Evolutionary conservation across 2,329 filamentous ascomycete genomes (phyloP), one percentile per base, ranked within the genome.

Genomic region (Talaromyces amestolkiae): DNA sequence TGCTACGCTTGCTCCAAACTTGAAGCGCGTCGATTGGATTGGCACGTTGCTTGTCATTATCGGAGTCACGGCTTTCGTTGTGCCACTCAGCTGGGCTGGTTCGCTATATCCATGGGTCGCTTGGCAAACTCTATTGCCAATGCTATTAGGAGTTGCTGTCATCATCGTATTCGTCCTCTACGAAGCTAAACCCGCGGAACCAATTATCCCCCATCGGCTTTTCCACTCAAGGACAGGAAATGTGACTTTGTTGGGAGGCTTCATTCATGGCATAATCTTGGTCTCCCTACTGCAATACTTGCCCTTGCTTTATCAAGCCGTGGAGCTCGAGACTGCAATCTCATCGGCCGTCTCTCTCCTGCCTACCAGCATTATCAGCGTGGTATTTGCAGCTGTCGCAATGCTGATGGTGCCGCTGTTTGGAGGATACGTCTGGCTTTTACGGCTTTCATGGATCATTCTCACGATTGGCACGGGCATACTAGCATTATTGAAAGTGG

Each of bases 221-320:
- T 83, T 85, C 70, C 71, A 68, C 1, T 82, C 80, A 69, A 74
- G 78, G 3, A 83, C 81, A 7, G 72, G 68, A 0, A 41, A 67
- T 1, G 68, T 75, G 13, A 71, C 70, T 0, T 77, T 76, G 49
- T 56, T 74, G 4, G 66, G 75, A 11, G 78, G 75, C 1, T 80
- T 82, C 64, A 60, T 82, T 1, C 73, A 79, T 39, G 72, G 73
- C 3, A 65, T 81, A 5, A 68, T 80, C 5, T 59, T 73, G 5
- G 74, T 76, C 45, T 80, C 78, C 74, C 64, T 72, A 3, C 66
- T 76, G 27, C 79, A 76, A 70, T 83, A 82, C 67, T 64, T 83
- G 1, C 80, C 82, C 0, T 67, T 83, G 9, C 84, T 81, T 68
- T 82, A 83, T 69, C 80, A 83, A 64, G 74, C 73, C 0, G 78